Evolutionary conservation across 2,329 filamentous ascomycete species (phyloP), one percentile per base, ranked within the genome.

Genomic region (Dactylellina haptotyla): DNA sequence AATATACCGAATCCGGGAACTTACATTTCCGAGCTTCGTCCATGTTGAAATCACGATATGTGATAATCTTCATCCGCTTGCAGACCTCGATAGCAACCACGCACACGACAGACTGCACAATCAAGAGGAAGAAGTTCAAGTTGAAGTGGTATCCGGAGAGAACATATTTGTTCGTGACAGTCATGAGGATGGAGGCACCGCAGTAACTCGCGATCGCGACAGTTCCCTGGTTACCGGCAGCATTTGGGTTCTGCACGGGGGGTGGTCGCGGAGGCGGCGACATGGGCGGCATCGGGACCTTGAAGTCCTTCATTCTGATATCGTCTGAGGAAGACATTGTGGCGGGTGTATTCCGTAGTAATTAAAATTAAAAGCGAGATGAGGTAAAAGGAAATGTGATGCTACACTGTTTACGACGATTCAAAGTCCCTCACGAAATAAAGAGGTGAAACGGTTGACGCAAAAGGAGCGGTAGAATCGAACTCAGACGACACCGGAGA

Each of bases 91-190:
- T 97, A 23, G 93, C 90, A 75, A 87, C 82, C 75, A 96, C 92
- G 81, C 94, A 97, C 63, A 98, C 93, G 73, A 96, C 83, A 53
- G 93, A 92, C 89, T 98, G 95, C 74, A 98, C 86, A 75, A 88
- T 90, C 72, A 99, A 87, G 78, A 97, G 90, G 83, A 99, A 92
- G 83, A 98, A 97, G 83, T 96, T 97, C 79, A 99, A 83, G 83
- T 99, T 99, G 87, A 96, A 99, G 77, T 90, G 87, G 57, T 87
- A 86, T 73, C 95, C 95, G 5, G 92, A 97, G 50, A 99, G 88
- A 75, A 97, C 93, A 81, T 96, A 99, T 85, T 99, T 99, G 84
- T 99, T 99, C 81, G 96, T 95, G n/a, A 97, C 91, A 5, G 95
- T 99, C 95, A 99, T 99, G 81, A 94, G 87, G 80, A 99, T 99